These are phyloP conservation scores for Megacollybia marginata DNA, from an alignment of 768 basidiomycete species.

Conservation along the genomic window DNA sequence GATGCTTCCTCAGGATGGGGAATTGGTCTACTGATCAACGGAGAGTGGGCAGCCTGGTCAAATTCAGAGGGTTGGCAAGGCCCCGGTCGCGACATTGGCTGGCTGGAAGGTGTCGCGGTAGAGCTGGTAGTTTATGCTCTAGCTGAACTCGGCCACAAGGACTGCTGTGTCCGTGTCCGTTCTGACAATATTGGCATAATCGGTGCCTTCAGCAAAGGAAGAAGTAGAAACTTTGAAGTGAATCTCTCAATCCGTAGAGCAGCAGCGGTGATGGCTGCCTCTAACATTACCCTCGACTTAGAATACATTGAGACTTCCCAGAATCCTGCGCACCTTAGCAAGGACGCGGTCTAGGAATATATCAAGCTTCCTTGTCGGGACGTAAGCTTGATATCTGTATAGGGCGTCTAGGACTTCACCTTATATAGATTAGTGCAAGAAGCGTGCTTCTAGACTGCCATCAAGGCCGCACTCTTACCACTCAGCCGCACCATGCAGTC, in stretches of 20 bases:
- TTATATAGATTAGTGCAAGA: no score
- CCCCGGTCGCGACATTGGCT: no score
- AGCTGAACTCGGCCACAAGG: slow-evolving; percentile 1
- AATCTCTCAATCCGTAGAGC: slow-evolving; percentile 23
- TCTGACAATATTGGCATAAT: slow-evolving; percentile 29
- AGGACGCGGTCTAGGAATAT: no score
- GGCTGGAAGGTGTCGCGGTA: no score
- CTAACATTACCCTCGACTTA: slow-evolving; percentile 9
- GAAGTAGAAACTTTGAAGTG: no score
- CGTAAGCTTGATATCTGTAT: no score
- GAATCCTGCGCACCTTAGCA: slow-evolving; percentile 20
- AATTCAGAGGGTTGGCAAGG: slow-evolving; percentile 3
- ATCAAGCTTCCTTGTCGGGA: no score
- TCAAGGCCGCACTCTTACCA: no score
- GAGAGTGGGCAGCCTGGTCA: slow-evolving; percentile 8
- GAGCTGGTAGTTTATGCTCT: slow-evolving; percentile 13
- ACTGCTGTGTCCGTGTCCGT: slow-evolving; percentile 16
- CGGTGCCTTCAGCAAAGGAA: slow-evolving; percentile 22
- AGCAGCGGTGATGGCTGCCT: slow-evolving; percentile 2
- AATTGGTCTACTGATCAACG: slow-evolving; percentile 8
- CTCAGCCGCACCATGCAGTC: no score
- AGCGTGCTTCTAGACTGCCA: no score
- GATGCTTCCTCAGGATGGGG: slow-evolving; percentile 22
- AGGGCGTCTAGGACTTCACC: no score
- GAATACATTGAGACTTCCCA: slow-evolving; percentile 15